A percentile compares a stretch with the other conserved stretches of the same genome.
phyloP scores from a whole-genome alignment of 164 flowering plant species.

The Cinnamomum chago region DNA sequence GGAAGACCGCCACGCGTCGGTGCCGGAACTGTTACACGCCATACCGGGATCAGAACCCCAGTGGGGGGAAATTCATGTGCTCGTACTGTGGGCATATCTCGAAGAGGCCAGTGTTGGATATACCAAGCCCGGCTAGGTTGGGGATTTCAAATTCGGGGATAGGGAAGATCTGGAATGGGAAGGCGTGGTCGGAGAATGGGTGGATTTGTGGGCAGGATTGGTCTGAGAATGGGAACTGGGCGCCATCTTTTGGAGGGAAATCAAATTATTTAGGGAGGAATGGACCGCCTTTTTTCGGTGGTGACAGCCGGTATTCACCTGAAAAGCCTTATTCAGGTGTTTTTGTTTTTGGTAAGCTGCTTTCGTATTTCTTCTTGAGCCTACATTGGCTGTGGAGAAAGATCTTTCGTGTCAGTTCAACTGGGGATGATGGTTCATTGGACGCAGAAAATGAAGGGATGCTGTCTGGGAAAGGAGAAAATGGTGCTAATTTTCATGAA shows the following conservation, averaged over 20 bases:
- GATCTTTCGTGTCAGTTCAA: constrained; percentile 58
- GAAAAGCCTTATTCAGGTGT: constrained; percentile 63
- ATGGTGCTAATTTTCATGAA: constrained; percentile 49
- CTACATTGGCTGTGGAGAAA: constrained; percentile 82
- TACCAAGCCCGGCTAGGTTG: constrained; percentile 51
- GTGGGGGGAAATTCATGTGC: constrained; percentile 93
- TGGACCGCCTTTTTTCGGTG: constrained; percentile 40
- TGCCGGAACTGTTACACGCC: constrained; percentile 87
- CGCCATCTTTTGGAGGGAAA: constrained; percentile 38
- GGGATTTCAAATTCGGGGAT: constrained; percentile 55
- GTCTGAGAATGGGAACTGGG: constrained; percentile 71
- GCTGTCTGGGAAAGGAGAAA: constrained; percentile 54
- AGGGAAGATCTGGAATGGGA: constrained; percentile 73
- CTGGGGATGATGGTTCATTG: constrained; percentile 37
- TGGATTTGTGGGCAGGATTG: constrained; percentile 76
- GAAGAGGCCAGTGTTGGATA: constrained; percentile 82
- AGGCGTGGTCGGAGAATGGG: constrained; percentile 69
- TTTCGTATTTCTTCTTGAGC: constrained; percentile 50
- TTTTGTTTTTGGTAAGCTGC: constrained; percentile 45
- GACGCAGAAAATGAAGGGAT: constrained; percentile 51
- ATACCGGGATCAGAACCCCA: constrained; percentile 89
- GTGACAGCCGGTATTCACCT: constrained; percentile 52
- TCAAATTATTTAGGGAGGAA: constrained; percentile 46
- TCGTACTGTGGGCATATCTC: constrained; percentile 95
- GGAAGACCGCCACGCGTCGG: constrained; percentile 80